Evolutionary conservation across 768 basidiomycete genomes (phyloP), one percentile per base, ranked within the genome.

Genomic region (Guyanaporus albipodus): DNA sequence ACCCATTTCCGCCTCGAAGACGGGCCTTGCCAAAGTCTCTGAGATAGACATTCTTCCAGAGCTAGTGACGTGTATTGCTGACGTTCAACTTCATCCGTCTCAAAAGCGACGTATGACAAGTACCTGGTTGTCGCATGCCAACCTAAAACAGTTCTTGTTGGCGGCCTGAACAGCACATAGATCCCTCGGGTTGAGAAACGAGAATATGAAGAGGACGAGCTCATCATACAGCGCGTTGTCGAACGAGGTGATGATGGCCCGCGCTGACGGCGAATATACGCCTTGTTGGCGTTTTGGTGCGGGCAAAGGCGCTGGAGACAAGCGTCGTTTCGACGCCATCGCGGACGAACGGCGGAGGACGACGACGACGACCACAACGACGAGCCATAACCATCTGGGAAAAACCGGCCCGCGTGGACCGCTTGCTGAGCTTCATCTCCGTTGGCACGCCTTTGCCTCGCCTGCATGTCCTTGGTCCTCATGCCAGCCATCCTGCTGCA

Each of bases 31-130:
- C 87, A 64, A 78, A 89, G 24, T 78, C 76, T 39, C 57, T 67
- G 31, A 87, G 57, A 58, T 85, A 91, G 31, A 86, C 70, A 4
- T 63, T 63, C 63, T 78, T 81, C 88, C 88, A 90, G 24, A 90
- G 73, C 76, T 80, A 36, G 24, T 29, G 32, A 32, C 26, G 45
- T 33, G 26, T 15, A 21, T 38, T 38, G 44, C 24, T 44, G 22
- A 41, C 9, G 45, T 46, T 66, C 50, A 59, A 62, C 44, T 17
- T 28, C 11, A 50, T n/a, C 32, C 46, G 9, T 45, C 32, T 53
- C 27, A 29, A 26, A 26, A 12, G 14, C 18, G 42, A 35, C n/a
- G 21, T 43, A 50, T 50, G 39, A n/a, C 51, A 58, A 59, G 52
- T 70, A 80, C 77, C 68, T 84, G 82, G 48, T 81, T 81, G 62